These are phyloP conservation scores for Quercus rubra DNA, from an alignment of 306 rosid species.

Conservation along the genomic window DNA sequence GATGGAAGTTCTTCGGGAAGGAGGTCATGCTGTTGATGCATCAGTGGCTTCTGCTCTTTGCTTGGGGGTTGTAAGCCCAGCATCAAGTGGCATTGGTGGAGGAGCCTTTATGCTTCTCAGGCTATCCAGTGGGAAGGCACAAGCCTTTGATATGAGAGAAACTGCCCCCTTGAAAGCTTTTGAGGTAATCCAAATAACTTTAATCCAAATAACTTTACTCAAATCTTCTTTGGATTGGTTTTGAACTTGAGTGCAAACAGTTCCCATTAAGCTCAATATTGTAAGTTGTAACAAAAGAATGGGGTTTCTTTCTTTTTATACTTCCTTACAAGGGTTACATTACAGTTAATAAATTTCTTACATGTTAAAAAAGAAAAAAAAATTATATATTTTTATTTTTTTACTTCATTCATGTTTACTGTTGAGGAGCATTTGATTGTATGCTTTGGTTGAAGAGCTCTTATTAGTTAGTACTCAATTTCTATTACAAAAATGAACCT, in stretches of 20 bases:
- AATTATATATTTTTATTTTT: too few species aligned
- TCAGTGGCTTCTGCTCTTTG: slow-evolving; percentile 76
- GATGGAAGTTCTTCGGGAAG: slow-evolving; percentile 41
- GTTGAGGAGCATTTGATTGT: too few species aligned
- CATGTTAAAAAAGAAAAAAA: too few species aligned
- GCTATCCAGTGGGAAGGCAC: slow-evolving; percentile 39
- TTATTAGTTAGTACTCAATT: not conserved
- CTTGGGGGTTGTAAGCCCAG: slow-evolving; percentile 79
- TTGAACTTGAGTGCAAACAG: not conserved
- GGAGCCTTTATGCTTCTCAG: slow-evolving; percentile 74
- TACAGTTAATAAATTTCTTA: not conserved
- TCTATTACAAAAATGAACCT: not conserved
- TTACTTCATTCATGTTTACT: too few species aligned
- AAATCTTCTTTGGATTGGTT: not conserved
- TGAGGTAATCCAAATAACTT: slow-evolving; percentile 41
- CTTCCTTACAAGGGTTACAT: not conserved
- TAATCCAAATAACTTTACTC: slow-evolving; percentile 5
- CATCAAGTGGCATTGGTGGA: slow-evolving; percentile 92
- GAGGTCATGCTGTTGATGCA: slow-evolving; percentile 86
- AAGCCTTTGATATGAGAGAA: slow-evolving; percentile 82
- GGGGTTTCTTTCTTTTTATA: not conserved
- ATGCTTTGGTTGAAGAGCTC: not conserved
- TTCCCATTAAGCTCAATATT: not conserved
- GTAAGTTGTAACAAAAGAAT: not conserved
- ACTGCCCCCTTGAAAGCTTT: slow-evolving; percentile 70